Evolutionary conservation across 202 grass and related monocot genomes (phyloP).

Genomic region (Eragrostis tef): DNA sequence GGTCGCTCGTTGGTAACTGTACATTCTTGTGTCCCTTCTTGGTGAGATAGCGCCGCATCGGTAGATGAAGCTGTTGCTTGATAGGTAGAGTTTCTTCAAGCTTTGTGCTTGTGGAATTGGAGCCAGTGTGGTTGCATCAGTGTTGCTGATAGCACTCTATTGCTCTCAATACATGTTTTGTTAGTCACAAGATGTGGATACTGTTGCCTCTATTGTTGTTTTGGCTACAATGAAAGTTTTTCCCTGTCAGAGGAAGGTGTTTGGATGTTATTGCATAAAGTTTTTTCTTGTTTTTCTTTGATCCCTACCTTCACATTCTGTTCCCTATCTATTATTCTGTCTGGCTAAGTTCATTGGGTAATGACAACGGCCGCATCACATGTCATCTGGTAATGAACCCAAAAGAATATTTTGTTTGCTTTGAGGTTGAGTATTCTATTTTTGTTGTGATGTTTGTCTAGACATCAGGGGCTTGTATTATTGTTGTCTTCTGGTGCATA

Average conservation of each 20-base stretch:
- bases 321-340: slow-evolving; percentile 26
- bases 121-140: slow-evolving; percentile 20
- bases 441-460: not conserved
- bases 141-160: slow-evolving; percentile 35
- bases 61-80: slow-evolving; percentile 26
- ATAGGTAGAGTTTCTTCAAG: slow-evolving; percentile 25
- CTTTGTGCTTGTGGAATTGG: slow-evolving; percentile 17
- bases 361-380: not conserved
- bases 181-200: slow-evolving; percentile 13
- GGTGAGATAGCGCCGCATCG: not conserved
- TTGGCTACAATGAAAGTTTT: slow-evolving; percentile 30
- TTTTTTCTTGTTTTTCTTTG: slow-evolving; percentile 23
- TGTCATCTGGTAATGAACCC: not conserved
- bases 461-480: not conserved
- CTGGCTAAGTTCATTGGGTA: not conserved
- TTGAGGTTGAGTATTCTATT: slow-evolving; percentile 18
- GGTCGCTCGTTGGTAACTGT: slow-evolving; percentile 17
- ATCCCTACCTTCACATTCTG: not conserved
- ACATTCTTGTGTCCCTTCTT: slow-evolving; percentile 12
- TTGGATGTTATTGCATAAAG: too few relatives aligned
- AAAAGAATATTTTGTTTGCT: slow-evolving; percentile 26
- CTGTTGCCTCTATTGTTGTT: slow-evolving; percentile 10
- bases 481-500: not conserved
- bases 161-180: not conserved
- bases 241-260: slow-evolving; percentile 3